Base-by-base conservation (phyloP, 345 rosid genomes). In the Euclidium syriacum region DNA sequence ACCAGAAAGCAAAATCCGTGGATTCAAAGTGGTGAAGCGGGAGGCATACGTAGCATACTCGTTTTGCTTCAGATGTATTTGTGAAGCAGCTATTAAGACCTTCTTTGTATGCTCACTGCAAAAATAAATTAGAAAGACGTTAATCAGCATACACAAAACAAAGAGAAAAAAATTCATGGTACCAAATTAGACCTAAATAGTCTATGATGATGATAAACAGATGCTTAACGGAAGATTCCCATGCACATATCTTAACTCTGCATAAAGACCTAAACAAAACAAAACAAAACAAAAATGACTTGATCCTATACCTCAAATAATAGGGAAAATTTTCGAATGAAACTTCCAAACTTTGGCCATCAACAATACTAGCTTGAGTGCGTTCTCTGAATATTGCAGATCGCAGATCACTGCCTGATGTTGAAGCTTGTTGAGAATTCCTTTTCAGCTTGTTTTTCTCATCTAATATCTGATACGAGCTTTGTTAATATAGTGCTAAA, bases 1-100 rank as follows among this genome's bases (percentile, higher is more conserved):
- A 47, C 98, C 95, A 64, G 98, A 91, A 23, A 91, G 90, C 83
- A 91, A 78, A 66, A 91, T 88, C 58, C 91, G 80, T 17, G 98
- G 98, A 69, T 83, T 81, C 46, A 91, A 79, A 46, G 88, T 78
- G 26, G 82, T 67, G 49, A 91, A 82, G 7, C 84, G 82, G 44
- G 88, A 79, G 27, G 95, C 79, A 75, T 80, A 91, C 57, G 84
- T 84, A 3, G 67, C 91, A 77, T 81, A 78, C 62, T 80, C 86
- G 75, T 80, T 83, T 61, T 81, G 90, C 87, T 78, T 86, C 79
- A 91, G 71, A 78, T 88, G 96, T 76, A 91, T 79, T 72, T 73
- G 78, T 57, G 95, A 88, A 71, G 95, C 90, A 14, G 86, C 79
- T 73, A 88, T 66, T 55, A 91, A 80, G 62, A 84, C 85, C 70